Evolutionary conservation across 2,329 filamentous ascomycete species (phyloP).

Genomic region (Venturia oleaginea): DNA sequence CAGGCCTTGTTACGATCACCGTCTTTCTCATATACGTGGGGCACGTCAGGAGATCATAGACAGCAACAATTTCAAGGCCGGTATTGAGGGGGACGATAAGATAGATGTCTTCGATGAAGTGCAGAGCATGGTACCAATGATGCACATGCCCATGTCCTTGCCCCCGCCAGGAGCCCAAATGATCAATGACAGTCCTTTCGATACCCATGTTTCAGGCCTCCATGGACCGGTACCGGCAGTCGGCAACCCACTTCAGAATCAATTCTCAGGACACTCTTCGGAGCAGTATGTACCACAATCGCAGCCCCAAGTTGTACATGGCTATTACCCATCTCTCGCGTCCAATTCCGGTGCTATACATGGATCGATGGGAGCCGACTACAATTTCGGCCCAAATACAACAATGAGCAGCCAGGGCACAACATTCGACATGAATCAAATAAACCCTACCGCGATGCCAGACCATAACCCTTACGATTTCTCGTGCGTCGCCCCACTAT

Average conservation of each 20-base stretch:
- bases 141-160: background rate
- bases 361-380: background rate
- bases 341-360: background rate
- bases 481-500: background rate
- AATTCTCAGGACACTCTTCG: background rate
- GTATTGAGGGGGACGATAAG: background rate
- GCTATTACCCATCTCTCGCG: background rate
- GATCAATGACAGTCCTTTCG: background rate
- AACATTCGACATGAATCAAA: background rate
- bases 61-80: conserved; percentile 7
- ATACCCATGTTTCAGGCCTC: background rate
- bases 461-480: background rate
- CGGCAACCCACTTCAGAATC: too few relatives aligned
- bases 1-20: conserved; percentile 27
- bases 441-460: background rate
- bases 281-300: background rate
- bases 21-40: background rate
- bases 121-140: background rate
- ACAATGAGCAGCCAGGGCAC: background rate
- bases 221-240: background rate
- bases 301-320: background rate
- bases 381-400: background rate
- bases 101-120: too few relatives aligned
- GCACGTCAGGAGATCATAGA: conserved; percentile 1
- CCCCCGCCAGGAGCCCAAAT: background rate